These are phyloP conservation scores for Lentinus brumalis DNA, from an alignment of 768 basidiomycete species.

Conservation along the genomic window DNA sequence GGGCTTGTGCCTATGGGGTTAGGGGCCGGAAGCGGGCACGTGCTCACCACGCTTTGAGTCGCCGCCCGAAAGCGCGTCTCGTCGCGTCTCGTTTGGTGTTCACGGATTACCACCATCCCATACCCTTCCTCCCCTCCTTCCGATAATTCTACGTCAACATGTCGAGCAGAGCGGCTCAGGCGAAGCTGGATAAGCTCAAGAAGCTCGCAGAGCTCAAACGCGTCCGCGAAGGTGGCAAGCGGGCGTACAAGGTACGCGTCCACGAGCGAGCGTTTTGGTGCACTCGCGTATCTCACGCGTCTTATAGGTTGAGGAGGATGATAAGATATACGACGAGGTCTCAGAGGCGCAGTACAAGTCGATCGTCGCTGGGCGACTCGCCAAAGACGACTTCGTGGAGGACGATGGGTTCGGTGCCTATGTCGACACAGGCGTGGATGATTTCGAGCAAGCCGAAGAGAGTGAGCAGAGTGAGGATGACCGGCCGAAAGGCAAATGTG, in stretches of 20 bases:
- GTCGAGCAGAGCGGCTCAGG: slow-evolving; percentile 31
- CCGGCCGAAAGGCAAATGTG: slow-evolving; percentile 41
- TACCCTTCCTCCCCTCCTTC: background rate
- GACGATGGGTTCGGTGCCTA: slow-evolving; percentile 93
- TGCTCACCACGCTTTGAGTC: slow-evolving; percentile 29
- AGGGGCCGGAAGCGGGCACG: slow-evolving; percentile 12
- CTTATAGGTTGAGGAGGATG: slow-evolving; percentile 54
- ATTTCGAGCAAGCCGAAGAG: slow-evolving; percentile 70
- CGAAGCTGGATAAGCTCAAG: slow-evolving; percentile 36
- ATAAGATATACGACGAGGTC: slow-evolving; percentile 84
- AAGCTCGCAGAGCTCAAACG: slow-evolving; percentile 63
- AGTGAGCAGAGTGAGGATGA: slow-evolving; percentile 61
- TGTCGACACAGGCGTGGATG: slow-evolving; percentile 96
- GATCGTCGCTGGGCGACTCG: slow-evolving; percentile 82
- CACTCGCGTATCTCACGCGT: slow-evolving; percentile 8
- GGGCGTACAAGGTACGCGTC: slow-evolving; percentile 56
- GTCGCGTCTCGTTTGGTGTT: slow-evolving; percentile 20
- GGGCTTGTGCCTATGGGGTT: slow-evolving; percentile 5
- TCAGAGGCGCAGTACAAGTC: slow-evolving; percentile 85
- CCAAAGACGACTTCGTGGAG: slow-evolving; percentile 90
- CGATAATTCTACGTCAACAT: slow-evolving; percentile 15
- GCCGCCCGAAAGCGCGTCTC: slow-evolving; percentile 33
- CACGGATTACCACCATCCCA: background rate
- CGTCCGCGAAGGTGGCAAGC: slow-evolving; percentile 57
- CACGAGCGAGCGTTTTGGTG: slow-evolving; percentile 16